Base-by-base conservation (phyloP, 148 eudicot species). In the Silene latifolia region DNA sequence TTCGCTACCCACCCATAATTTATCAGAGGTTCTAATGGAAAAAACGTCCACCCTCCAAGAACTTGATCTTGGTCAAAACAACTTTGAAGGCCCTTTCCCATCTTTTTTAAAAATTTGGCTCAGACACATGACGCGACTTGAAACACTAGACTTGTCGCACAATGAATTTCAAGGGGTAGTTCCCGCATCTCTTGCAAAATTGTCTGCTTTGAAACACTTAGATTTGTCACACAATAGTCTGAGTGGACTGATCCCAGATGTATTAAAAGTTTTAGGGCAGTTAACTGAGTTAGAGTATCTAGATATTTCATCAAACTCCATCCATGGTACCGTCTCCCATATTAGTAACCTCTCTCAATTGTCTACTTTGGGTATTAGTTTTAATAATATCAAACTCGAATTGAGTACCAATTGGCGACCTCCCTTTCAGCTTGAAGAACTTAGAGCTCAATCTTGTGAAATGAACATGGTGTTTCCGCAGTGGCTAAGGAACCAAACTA, bases 241-340 rank as follows among this genome's bases (percentile, higher is more conserved):
- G 32, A 57, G 10, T 9, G 64, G 74, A 27, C 8, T 18, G 24
- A 58, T 57, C 11, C 58, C 61, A 51, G 44, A 70, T 70, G 7
- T n/a, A n/a, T n/a, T n/a, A n/a, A n/a, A n/a, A n/a, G n/a, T 24
- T 20, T 15, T 70, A 24, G 44, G 35, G 39, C 12, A 23, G 5
- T 48, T 70, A 24, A 70, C 60, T 14, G 59, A 70, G 4, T 0
- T 70, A 2, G 60, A 42, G 56, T 24, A 19, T n/a, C 54, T 68
- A 18, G 71, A 68, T 46, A n/a, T 42, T 44, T 68, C 72, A 8
- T 67, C 71, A 8, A 67, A 67, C 27, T 67, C 57, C 13, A 19
- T 68, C 15, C 25, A 12, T 10, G 72, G 72, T 20, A 68, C 57
- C 11, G 2, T 46, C 27, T 42, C 57, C 25, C 8, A 23, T 46